Conservation (phyloP, 352 stramenopile genomes). For the Globisporangium carolinianum region DNA sequence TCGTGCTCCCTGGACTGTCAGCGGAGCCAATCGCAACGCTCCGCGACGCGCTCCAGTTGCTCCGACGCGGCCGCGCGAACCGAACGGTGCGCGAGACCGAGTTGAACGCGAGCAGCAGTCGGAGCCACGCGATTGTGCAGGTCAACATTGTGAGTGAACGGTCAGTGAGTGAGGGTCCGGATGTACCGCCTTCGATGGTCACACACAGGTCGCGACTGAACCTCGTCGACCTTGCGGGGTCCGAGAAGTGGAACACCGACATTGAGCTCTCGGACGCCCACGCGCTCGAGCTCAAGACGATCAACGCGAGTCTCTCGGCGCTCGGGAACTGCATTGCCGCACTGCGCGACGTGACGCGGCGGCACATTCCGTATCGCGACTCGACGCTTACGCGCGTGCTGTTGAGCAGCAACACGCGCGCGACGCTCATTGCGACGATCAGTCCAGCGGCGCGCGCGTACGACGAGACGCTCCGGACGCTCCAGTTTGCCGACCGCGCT, state of each 20-base stretch:
- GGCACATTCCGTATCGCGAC: conserved; percentile 89
- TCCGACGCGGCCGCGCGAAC: conserved; percentile 43
- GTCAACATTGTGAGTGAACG: conserved; percentile 60
- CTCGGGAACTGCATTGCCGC: conserved; percentile 90
- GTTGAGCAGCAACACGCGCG: conserved; percentile 65
- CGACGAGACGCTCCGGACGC: conserved; percentile 71
- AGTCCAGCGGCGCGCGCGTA: conserved; percentile 29
- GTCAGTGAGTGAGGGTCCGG: conserved; percentile 16
- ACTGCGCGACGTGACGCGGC: conserved; percentile 64
- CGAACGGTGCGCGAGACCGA: conserved; percentile 79
- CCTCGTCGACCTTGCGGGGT: conserved; percentile 73
- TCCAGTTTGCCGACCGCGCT: conserved; percentile 74
- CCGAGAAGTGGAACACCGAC: conserved; percentile 82
- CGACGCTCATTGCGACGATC: conserved; percentile 66
- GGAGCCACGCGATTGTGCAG: conserved; percentile 90
- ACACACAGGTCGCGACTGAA: conserved; percentile 52
- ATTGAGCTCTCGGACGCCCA: conserved; percentile 64
- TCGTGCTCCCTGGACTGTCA: conserved; percentile 56
- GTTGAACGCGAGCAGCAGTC: conserved; percentile 80
- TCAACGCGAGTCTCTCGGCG: conserved; percentile 88
- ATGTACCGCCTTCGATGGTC: conserved; percentile 11
- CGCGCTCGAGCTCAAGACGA: conserved; percentile 82
- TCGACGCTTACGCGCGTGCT: conserved; percentile 86
- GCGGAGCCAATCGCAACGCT: conserved; percentile 35
- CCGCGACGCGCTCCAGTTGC: conserved; percentile 41